Conservation (phyloP, 2,329 filamentous ascomycete species). For the Ophiostoma sp. region DNA sequence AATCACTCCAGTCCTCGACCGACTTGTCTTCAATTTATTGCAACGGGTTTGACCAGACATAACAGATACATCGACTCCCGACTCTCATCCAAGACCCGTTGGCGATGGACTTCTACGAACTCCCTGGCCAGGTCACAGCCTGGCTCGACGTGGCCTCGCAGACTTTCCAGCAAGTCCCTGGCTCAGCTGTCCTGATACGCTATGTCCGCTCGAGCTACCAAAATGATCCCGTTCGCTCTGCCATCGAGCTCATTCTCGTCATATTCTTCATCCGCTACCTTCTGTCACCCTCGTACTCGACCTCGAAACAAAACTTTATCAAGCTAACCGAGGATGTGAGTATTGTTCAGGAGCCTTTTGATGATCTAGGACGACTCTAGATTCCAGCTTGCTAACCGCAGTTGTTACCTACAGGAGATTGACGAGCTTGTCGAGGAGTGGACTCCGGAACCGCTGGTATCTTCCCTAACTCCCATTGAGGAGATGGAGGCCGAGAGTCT, state of each 20-base stretch:
- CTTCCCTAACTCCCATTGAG: conserved; percentile 67
- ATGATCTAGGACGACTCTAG: neutral
- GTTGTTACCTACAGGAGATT: conserved; percentile 57
- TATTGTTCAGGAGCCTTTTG: neutral
- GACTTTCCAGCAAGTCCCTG: conserved; percentile 83
- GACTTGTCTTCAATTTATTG: neutral
- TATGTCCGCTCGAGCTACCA: conserved; percentile 98
- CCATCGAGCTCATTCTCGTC: conserved; percentile 87
- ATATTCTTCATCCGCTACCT: conserved; percentile 95
- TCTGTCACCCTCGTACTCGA: conserved; percentile 86
- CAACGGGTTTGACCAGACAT: neutral
- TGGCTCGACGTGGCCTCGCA: conserved; percentile 51
- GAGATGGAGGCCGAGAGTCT: conserved; percentile 76
- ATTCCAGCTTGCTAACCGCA: neutral
- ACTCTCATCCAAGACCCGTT: neutral
- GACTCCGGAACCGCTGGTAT: conserved; percentile 87
- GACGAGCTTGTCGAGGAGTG: conserved; percentile 96
- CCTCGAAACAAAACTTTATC: conserved; percentile 82
- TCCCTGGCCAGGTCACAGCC: conserved; percentile 50
- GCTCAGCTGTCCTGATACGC: conserved; percentile 86
- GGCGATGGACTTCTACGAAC: conserved; percentile 60
- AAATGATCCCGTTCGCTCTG: conserved; percentile 88
- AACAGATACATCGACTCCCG: neutral
- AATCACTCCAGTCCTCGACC: neutral
- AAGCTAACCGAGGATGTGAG: conserved; percentile 72